These are phyloP conservation scores for Crithidia mellificae DNA, from an alignment of 208 protist genomes.

Conservation along the genomic window DNA sequence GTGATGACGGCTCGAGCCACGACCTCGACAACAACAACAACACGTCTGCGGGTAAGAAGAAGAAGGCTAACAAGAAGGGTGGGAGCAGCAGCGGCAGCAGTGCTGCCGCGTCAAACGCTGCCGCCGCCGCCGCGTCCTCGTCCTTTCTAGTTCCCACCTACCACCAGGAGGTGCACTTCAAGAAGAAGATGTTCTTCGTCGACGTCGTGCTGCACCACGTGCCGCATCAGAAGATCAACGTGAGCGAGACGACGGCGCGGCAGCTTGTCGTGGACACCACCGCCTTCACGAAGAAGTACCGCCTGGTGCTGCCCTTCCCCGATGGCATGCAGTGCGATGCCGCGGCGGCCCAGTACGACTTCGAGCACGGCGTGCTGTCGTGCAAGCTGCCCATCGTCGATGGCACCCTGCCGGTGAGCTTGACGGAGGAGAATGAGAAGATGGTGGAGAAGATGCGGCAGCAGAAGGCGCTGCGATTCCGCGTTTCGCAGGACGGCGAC, in stretches of 20 bases:
- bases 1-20: background rate
- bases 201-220: constrained; percentile 82
- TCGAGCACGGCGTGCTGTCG: constrained; percentile 60
- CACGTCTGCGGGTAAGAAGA: background rate
- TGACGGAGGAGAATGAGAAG: constrained; percentile 51
- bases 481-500: constrained; percentile 65
- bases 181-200: constrained; percentile 72
- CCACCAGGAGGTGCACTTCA: constrained; percentile 81
- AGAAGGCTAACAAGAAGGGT: constrained; percentile 18
- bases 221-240: constrained; percentile 69
- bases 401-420: constrained; percentile 48
- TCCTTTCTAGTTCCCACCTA: constrained; percentile 51
- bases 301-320: constrained; percentile 76
- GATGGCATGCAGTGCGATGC: constrained; percentile 57
- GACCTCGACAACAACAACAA: background rate
- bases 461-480: constrained; percentile 77
- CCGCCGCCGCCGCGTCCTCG: constrained; percentile 15
- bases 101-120: background rate
- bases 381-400: constrained; percentile 73
- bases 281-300: constrained; percentile 81
- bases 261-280: constrained; percentile 76
- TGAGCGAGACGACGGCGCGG: constrained; percentile 56
- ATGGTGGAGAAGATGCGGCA: constrained; percentile 58
- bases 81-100: constrained; percentile 13
- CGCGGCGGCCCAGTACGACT: constrained; percentile 52